Base-by-base conservation (phyloP, 2,329 filamentous ascomycete genomes). In the Aureobasidium sp. region DNA sequence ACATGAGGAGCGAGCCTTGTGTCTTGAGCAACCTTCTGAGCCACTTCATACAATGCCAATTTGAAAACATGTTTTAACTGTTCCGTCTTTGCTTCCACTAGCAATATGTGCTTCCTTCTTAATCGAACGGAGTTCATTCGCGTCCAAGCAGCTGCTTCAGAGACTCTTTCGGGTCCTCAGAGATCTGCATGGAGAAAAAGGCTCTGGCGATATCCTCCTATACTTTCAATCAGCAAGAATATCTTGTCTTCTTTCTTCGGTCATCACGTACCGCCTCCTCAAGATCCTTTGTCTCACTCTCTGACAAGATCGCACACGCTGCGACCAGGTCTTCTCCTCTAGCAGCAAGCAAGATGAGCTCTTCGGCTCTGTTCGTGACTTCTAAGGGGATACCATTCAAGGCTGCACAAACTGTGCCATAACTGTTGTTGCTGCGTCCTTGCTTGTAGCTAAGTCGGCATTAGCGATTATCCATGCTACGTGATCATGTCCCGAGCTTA, bases 371-470 rank as follows among this genome's bases (percentile, higher is more conserved):
- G 17, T 87, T 77, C 7, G 97, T 82, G 10, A 97, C 83, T 5
- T 82, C 79, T 20, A 76, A 70, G 34, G 90, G 87, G 15, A 99
- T 85, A 1, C 92, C 92, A 68, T 96, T 97, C 73, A 96, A 83
- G 3, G 86, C 86, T 32, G 94, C 94, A 70, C 94, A 97, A 59
- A 80, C 82, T 32, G 87, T 89, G 0, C 94, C 94, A 69, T 96
- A 95, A 70, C 91, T 97, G 15, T 89, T 88, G 8, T 79, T 84
- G 67, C 87, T 93, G 62, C 87, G 82, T 0, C 92, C 92, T 2
- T 78, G 64, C n/a, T 66, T 64, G 37, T 56, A 62, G 32, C 51
- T 55, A 26, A 3, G 4, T 13, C 36, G 7, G 17, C 1, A 2
- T 52, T 52, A 52, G 50, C 5, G 13, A 51, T 20, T 8, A 37